Conservation (phyloP, 2,329 filamentous ascomycete species). For the Arthrobotrys iridis region DNA sequence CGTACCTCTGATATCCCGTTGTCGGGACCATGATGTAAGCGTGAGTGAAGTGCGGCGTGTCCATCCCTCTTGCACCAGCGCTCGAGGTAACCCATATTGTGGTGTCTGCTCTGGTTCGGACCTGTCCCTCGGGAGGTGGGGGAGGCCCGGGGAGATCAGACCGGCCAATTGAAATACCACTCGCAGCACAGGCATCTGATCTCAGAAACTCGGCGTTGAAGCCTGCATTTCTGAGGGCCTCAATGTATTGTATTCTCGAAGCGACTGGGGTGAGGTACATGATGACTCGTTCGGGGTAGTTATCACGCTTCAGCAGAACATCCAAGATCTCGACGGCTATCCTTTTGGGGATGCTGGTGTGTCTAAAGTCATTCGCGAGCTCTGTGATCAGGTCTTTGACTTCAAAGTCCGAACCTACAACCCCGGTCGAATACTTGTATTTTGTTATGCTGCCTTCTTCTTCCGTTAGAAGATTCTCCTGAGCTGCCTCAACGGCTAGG, state of each 20-base stretch:
- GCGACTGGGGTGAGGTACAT: slow-evolving; percentile 36
- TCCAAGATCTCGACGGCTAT: slow-evolving; percentile 51
- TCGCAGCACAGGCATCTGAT: neutral
- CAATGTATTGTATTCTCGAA: slow-evolving; percentile 23
- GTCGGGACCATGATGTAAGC: slow-evolving; percentile 48
- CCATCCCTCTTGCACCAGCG: slow-evolving; percentile 15
- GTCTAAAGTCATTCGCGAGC: slow-evolving; percentile 47
- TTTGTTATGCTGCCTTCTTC: slow-evolving; percentile 40
- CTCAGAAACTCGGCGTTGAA: slow-evolving; percentile 29
- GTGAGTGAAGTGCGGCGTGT: slow-evolving; percentile 48
- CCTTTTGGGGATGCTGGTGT: slow-evolving; percentile 30
- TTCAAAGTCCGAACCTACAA: neutral
- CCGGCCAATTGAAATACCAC: slow-evolving; percentile 26
- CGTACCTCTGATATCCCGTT: slow-evolving; percentile 43
- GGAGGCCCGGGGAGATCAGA: slow-evolving; percentile 29
- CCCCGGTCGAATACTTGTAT: slow-evolving; percentile 17
- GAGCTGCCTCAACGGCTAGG: slow-evolving; percentile 33
- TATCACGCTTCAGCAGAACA: slow-evolving; percentile 56
- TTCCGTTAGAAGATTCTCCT: slow-evolving; percentile 31
- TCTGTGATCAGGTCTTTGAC: slow-evolving; percentile 41
- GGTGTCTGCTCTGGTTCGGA: slow-evolving; percentile 37
- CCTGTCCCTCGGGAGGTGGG: neutral
- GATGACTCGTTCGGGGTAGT: slow-evolving; percentile 56
- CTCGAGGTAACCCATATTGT: slow-evolving; percentile 40
- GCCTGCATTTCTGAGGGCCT: slow-evolving; percentile 18